A percentile compares a stretch with the other conserved stretches of the same genome.
These are phyloP conservation scores for Tarenaya hassleriana DNA, from an alignment of 345 rosid species.

Conservation along the genomic window DNA sequence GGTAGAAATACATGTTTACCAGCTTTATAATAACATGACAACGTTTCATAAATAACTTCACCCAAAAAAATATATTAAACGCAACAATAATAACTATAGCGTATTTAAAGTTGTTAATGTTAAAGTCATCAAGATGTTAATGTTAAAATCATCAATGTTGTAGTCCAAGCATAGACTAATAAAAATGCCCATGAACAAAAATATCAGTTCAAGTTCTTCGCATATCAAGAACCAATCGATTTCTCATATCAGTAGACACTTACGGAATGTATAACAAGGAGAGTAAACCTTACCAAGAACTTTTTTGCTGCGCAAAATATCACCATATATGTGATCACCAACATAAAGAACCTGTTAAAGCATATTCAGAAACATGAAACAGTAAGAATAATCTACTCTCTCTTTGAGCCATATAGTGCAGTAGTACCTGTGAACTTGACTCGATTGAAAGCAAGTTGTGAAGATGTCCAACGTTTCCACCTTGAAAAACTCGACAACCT, in stretches of 20 bases:
- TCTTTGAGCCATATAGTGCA: not conserved
- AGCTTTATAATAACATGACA: not conserved
- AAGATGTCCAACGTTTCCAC: conserved; percentile 93
- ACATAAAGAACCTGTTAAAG: conserved; percentile 72
- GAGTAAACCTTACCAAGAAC: conserved; percentile 56
- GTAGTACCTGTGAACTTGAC: conserved; percentile 84
- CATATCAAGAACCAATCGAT: too few relatives aligned
- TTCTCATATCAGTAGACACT: not conserved
- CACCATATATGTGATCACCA: conserved; percentile 98
- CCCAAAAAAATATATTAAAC: too few relatives aligned
- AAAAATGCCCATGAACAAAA: too few relatives aligned
- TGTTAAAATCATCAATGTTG: too few relatives aligned
- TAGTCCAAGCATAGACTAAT: too few relatives aligned
- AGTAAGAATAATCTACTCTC: not conserved
- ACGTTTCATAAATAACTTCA: too few relatives aligned
- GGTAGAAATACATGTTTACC: conserved; percentile 2
- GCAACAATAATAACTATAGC: too few relatives aligned
- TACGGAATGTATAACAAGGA: conserved; percentile 5
- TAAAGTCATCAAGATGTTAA: too few relatives aligned
- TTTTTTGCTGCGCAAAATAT: conserved; percentile 93
- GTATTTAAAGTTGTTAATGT: too few relatives aligned
- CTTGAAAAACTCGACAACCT: conserved; percentile 70
- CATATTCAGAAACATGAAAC: too few relatives aligned
- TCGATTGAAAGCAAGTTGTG: conserved; percentile 90
- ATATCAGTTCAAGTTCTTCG: too few relatives aligned